These are phyloP conservation scores for Pseudevernia furfuracea DNA, from an alignment of 495 filamentous ascomycete species.

Conservation along the genomic window DNA sequence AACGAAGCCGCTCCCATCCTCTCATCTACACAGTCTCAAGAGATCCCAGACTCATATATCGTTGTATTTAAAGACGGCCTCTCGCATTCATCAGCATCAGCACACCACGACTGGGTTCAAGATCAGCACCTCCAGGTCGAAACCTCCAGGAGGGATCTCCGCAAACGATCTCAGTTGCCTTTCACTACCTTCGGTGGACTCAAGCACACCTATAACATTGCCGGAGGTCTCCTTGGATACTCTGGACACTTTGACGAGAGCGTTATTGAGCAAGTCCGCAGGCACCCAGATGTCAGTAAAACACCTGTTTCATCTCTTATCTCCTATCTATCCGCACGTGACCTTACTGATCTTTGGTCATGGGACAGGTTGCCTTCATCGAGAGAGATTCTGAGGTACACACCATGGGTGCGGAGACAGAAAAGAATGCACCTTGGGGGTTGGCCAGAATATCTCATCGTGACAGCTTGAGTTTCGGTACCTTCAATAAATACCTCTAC, in stretches of 20 bases:
- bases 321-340: conserved; percentile 19
- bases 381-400: conserved; percentile 91
- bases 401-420: conserved; percentile 57
- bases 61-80: conserved; percentile 98
- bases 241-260: conserved; percentile 92
- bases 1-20: conserved; percentile 82
- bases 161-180: conserved; percentile 78
- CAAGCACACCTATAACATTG: conserved; percentile 93
- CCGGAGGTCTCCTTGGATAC: conserved; percentile 77
- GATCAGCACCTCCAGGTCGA: conserved; percentile 61
- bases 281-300: conserved; percentile 89
- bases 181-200: conserved; percentile 69
- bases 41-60: conserved; percentile 89
- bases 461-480: conserved; percentile 72
- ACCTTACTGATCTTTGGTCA: conserved; percentile 10
- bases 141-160: conserved; percentile 62
- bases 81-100: conserved; percentile 50
- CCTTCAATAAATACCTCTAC: conserved; percentile 97
- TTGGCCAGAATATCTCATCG: conserved; percentile 96
- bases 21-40: conserved; percentile 64
- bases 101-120: conserved; percentile 90
- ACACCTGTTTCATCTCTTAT: conserved; percentile 18
- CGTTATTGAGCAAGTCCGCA: conserved; percentile 86
- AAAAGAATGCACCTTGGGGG: conserved; percentile 97
- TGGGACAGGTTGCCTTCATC: conserved; percentile 79